These are phyloP conservation scores for Fusarium devonianum DNA, from an alignment of 2,329 filamentous ascomycete genomes.

Conservation along the genomic window DNA sequence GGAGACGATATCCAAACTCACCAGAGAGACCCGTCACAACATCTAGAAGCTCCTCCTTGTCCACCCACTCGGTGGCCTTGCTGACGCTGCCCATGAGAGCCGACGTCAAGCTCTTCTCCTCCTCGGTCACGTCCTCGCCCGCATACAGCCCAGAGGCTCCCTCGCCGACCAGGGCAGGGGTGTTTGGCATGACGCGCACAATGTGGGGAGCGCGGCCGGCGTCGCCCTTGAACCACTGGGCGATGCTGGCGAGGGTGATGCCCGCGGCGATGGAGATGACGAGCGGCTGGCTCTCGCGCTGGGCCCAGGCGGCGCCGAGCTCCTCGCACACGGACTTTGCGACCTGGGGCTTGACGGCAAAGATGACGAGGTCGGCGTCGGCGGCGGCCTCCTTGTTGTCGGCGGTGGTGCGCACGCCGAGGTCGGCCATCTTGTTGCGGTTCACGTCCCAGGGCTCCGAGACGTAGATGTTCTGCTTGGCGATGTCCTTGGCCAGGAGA, in stretches of 20 bases:
- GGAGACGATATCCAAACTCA: conserved; percentile 34
- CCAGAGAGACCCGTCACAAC: conserved; percentile 60
- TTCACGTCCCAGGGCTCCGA: conserved; percentile 62
- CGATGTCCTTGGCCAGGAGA: conserved; percentile 53
- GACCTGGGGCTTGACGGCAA: conserved; percentile 61
- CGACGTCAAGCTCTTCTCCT: conserved; percentile 52
- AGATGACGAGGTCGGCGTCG: conserved; percentile 55
- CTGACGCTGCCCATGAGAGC: conserved; percentile 55
- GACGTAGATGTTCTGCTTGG: conserved; percentile 55
- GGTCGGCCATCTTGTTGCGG: conserved; percentile 55
- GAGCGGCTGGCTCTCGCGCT: conserved; percentile 48
- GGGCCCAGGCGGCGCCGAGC: conserved; percentile 51
- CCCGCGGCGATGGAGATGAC: conserved; percentile 59
- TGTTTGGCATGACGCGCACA: conserved; percentile 63
- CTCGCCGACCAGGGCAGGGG: conserved; percentile 58
- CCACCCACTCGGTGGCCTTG: conserved; percentile 58
- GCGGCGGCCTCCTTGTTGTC: conserved; percentile 55
- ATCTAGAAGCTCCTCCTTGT: conserved; percentile 57
- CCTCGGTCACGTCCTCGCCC: conserved; percentile 50
- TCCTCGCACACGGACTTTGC: conserved; percentile 56
- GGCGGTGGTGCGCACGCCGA: conserved; percentile 55
- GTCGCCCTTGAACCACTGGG: conserved; percentile 50
- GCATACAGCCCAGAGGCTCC: conserved; percentile 58
- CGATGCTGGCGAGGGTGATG: conserved; percentile 54
- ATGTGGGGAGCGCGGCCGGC: conserved; percentile 52